Conservation (phyloP, 352 stramenopile genomes). For the Peronospora farinosa region DNA sequence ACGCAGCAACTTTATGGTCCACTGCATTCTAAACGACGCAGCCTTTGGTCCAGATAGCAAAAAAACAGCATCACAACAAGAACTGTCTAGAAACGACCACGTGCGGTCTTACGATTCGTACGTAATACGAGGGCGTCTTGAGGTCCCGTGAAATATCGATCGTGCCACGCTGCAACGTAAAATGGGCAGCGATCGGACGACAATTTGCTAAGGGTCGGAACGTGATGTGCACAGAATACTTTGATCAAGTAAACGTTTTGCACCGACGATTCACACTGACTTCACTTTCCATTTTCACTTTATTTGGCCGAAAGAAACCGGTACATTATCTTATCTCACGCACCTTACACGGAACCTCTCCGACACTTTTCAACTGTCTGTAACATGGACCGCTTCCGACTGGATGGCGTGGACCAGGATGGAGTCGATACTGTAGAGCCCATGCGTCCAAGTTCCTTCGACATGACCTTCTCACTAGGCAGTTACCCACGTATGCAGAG, state of each 20-base stretch:
- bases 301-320: slow-evolving; percentile 16
- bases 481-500: slow-evolving; percentile 32
- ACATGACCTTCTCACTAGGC: slow-evolving; percentile 81
- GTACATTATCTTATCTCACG: background rate
- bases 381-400: slow-evolving; percentile 78
- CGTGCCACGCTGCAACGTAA: slow-evolving; percentile 20
- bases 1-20: slow-evolving; percentile 2
- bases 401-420: slow-evolving; percentile 72
- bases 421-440: slow-evolving; percentile 76
- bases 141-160: background rate
- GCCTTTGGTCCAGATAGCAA: slow-evolving; percentile 14
- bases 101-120: slow-evolving; percentile 1
- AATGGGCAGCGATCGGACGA: slow-evolving; percentile 22
- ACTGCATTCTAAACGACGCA: background rate
- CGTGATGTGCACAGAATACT: slow-evolving; percentile 14
- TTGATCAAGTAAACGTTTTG: slow-evolving; percentile 15
- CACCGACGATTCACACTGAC: slow-evolving; percentile 18
- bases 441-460: slow-evolving; percentile 82
- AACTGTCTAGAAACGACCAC: background rate
- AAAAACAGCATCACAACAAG: slow-evolving; percentile 11
- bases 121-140: slow-evolving; percentile 4
- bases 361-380: background rate
- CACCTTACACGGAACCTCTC: background rate
- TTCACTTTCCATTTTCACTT: slow-evolving; percentile 18
- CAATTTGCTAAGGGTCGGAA: slow-evolving; percentile 21